Conservation (phyloP, 441 rosid species). For the Euphorbia schlechtendalii region DNA sequence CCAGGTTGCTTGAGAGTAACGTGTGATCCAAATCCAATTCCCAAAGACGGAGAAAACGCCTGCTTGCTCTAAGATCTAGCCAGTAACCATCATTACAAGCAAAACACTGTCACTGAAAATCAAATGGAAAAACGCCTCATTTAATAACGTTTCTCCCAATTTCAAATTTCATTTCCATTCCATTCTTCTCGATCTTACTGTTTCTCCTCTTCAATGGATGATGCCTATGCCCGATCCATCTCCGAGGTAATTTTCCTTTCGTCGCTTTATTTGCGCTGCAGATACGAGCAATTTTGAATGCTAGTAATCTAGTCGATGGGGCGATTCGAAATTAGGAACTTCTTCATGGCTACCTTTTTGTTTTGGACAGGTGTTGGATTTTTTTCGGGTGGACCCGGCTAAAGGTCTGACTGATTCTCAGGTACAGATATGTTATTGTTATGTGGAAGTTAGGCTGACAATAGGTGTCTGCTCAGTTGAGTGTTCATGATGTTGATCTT, state of each 20-base stretch:
- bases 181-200: constrained; percentile 11
- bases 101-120: background rate
- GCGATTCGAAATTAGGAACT: background rate
- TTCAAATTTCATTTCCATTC: no score
- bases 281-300: background rate
- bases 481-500: background rate
- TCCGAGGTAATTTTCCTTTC: constrained; percentile 56
- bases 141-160: background rate
- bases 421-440: constrained; percentile 33
- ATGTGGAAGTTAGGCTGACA: background rate
- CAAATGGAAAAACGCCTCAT: background rate
- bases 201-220: constrained; percentile 51
- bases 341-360: background rate
- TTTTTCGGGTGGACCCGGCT: constrained; percentile 63
- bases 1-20: background rate
- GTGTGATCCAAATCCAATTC: background rate
- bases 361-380: constrained; percentile 66
- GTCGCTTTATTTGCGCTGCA: background rate
- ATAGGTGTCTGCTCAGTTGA: background rate
- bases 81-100: background rate
- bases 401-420: constrained; percentile 85
- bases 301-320: constrained; percentile 4
- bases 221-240: constrained; percentile 92
- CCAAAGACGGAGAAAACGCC: background rate
- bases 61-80: background rate